These are phyloP conservation scores for Thalassiosira hispida DNA, from an alignment of 352 stramenopile species.

Conservation along the genomic window DNA sequence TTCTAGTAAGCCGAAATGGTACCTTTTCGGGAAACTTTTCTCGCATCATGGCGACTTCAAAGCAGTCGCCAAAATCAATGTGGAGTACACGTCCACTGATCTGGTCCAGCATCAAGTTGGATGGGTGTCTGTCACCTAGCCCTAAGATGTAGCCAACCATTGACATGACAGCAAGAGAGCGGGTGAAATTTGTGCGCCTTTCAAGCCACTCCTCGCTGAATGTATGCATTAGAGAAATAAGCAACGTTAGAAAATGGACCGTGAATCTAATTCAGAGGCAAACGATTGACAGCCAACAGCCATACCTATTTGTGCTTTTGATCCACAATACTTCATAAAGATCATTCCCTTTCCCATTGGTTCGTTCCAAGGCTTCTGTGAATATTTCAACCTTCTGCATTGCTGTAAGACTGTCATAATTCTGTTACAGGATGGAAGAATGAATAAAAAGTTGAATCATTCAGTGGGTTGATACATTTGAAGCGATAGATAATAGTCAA, in stretches of 20 bases:
- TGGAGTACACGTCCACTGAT: conserved; percentile 98
- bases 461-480: no score
- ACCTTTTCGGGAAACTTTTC: conserved; percentile 99
- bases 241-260: conserved; percentile 5
- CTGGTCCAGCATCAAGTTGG: conserved; percentile 99
- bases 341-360: conserved; percentile 91
- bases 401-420: conserved; percentile 96
- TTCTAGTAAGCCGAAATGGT: conserved; percentile 98
- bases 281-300: background rate
- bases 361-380: conserved; percentile 90
- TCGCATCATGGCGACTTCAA: conserved; percentile 98
- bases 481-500: no score
- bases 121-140: conserved; percentile 98
- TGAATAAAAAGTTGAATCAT: no score
- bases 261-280: background rate
- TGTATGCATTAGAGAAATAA: background rate
- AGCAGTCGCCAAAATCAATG: conserved; percentile 91
- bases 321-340: conserved; percentile 99
- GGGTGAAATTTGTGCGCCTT: conserved; percentile 96
- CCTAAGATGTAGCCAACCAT: conserved; percentile 99
- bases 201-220: conserved; percentile 97
- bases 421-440: no score
- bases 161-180: conserved; percentile 97
- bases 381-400: conserved; percentile 99
- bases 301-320: conserved; percentile 91